Evolutionary conservation across 306 rosid species (phyloP), one percentile per base, ranked within the genome.

Genomic region (Corylus americana): DNA sequence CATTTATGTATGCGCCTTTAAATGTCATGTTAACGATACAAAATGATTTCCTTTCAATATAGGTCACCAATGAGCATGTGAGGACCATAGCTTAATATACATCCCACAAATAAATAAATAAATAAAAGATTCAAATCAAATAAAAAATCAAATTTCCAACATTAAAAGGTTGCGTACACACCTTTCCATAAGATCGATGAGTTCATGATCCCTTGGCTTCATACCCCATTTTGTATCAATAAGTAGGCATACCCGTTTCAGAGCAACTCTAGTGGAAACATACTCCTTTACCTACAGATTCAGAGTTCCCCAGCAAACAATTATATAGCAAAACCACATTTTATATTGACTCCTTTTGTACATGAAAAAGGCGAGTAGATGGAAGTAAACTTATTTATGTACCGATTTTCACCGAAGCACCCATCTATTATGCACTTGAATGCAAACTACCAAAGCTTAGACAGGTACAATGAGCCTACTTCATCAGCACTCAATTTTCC

Each of bases 191-290:
- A 95, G 78, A 80, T 86, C 84, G 67, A 95, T 87, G 75, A 95
- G 96, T 83, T 93, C 97, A 51, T 44, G 89, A 82, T 93, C 99
- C 88, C 97, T 91, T 44, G 99, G 97, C 85, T 93, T 95, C 98
- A 93, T 86, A 71, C 99, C 97, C 94, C 99, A 93, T 87, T 95
- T 91, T 77, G 99, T 91, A 76, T 93, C 99, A 66, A 91, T 85
- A 79, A 91, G 89, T 74, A 95, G 91, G 83, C 99, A 95, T 50
- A 95, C 99, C 80, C 85, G 90, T 78, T 81, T 91, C 45, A 95
- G 97, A 74, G 96, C 94, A 83, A 82, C 92, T 85, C 96, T 88
- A 5, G 94, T 90, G 64, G 97, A 86, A 73, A 93, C 97, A 57
- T 90, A 96, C 87, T 96, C 99, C 87, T 93, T 96, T 18, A 96